Conservation (phyloP, 148 eudicot species). For the Rhododendron kiyosumense region DNA sequence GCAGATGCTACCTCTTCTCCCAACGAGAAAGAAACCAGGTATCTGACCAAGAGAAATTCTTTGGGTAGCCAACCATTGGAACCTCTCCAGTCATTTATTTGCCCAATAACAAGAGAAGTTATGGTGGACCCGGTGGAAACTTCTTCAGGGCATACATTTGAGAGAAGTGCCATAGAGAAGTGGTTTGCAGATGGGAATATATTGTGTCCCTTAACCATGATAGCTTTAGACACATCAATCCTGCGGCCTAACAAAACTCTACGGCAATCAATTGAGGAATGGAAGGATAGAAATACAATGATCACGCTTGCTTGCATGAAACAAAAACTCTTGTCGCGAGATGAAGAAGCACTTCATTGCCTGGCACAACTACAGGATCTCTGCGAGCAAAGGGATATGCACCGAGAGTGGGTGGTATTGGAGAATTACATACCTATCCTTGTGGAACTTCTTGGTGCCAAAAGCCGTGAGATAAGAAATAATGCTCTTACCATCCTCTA, state of each 20-base stretch:
- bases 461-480: slow-evolving; percentile 28
- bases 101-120: slow-evolving; percentile 44
- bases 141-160: slow-evolving; percentile 40
- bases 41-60: slow-evolving; percentile 29
- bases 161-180: slow-evolving; percentile 33
- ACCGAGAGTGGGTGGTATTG: slow-evolving; percentile 39
- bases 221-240: slow-evolving; percentile 18
- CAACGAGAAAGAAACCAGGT: slow-evolving; percentile 29
- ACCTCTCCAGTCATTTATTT: slow-evolving; percentile 38
- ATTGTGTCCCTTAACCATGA: slow-evolving; percentile 31
- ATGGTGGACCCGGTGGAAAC: slow-evolving; percentile 44
- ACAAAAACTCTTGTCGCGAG: slow-evolving; percentile 20
- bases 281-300: slow-evolving; percentile 40
- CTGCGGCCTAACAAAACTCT: slow-evolving; percentile 42
- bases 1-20: slow-evolving; percentile 36
- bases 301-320: slow-evolving; percentile 31
- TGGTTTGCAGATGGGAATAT: slow-evolving; percentile 32
- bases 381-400: slow-evolving; percentile 31
- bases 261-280: slow-evolving; percentile 43
- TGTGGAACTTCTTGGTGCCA: slow-evolving; percentile 25
- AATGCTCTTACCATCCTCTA: slow-evolving; percentile 25
- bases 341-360: slow-evolving; percentile 29
- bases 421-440: slow-evolving; percentile 39
- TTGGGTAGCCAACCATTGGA: slow-evolving; percentile 36
- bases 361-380: slow-evolving; percentile 28